Evolutionary conservation across 257 asterid genomes (phyloP).

Genomic region (Rehmannia glutinosa): DNA sequence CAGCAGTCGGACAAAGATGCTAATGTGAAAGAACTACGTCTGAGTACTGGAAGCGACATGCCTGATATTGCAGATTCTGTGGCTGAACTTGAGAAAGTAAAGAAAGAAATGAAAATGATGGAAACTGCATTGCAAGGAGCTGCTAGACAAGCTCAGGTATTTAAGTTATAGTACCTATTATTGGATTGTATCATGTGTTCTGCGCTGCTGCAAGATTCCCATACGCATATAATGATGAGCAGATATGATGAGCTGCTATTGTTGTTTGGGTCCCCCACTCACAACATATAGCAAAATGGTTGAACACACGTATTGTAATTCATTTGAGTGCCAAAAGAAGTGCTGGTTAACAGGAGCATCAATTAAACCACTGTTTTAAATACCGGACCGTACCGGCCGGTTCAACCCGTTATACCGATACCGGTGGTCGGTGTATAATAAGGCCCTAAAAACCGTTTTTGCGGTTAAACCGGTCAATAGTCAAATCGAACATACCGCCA

Average conservation of each 20-base stretch:
- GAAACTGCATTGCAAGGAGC: conserved; percentile 89
- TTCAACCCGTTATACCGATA: too few relatives aligned
- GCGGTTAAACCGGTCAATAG: too few relatives aligned
- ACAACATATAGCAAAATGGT: neutral
- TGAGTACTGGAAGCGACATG: conserved; percentile 33
- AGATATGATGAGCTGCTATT: neutral
- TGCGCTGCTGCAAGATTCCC: neutral
- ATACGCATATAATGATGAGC: neutral
- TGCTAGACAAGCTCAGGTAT: conserved; percentile 94
- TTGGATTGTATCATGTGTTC: neutral
- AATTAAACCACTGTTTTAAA: too few relatives aligned
- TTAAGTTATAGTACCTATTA: neutral
- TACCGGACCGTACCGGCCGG: too few relatives aligned
- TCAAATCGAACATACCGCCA: too few relatives aligned
- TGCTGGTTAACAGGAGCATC: neutral
- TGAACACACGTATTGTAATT: neutral
- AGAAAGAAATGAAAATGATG: conserved; percentile 88
- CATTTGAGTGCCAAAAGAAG: neutral
- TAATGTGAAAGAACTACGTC: conserved; percentile 28
- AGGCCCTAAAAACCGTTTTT: too few relatives aligned
- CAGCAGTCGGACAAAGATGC: conserved; percentile 25
- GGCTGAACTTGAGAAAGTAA: conserved; percentile 64
- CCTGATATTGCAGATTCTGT: conserved; percentile 35
- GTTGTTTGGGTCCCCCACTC: neutral
- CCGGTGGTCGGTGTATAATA: too few relatives aligned